Conservation (phyloP, 805 yeast genomes). For the Pichia scutulata region DNA sequence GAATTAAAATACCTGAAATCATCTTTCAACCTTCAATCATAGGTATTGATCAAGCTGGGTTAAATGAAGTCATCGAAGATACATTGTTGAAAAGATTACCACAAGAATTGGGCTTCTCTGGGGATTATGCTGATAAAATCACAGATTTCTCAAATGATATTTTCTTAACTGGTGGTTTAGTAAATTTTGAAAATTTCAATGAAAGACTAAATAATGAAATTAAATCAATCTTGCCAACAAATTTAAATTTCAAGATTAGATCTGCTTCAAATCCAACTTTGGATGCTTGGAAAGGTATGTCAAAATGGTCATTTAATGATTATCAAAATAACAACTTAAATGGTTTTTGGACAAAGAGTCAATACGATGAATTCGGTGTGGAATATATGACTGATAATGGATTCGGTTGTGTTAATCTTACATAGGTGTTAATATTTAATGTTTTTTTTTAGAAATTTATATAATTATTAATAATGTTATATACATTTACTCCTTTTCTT, state of each 20-base stretch:
- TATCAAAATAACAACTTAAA: constrained; percentile 35
- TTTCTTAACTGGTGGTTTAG: constrained; percentile 82
- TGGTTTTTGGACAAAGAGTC: constrained; percentile 40
- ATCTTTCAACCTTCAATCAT: constrained; percentile 89
- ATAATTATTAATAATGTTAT: neutral
- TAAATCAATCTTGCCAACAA: constrained; percentile 61
- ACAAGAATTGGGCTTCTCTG: constrained; percentile 42
- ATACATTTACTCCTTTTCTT: too few species aligned
- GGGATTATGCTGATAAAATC: constrained; percentile 32
- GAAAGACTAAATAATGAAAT: constrained; percentile 66
- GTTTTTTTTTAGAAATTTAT: too few species aligned
- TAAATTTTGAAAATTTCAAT: constrained; percentile 55
- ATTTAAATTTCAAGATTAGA: constrained; percentile 51
- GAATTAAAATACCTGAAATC: constrained; percentile 88
- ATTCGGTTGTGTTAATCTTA: constrained; percentile 40
- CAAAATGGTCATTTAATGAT: constrained; percentile 55
- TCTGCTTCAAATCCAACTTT: constrained; percentile 57
- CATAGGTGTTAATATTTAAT: too few species aligned
- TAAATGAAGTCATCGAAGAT: constrained; percentile 68
- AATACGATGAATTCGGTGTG: constrained; percentile 83
- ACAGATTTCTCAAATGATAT: constrained; percentile 51
- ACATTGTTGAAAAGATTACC: constrained; percentile 54
- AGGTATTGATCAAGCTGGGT: constrained; percentile 93
- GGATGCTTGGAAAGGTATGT: constrained; percentile 96
- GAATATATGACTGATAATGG: constrained; percentile 85